These are phyloP conservation scores for Penicillium pulvis DNA, from an alignment of 495 filamentous ascomycete species.

Conservation along the genomic window DNA sequence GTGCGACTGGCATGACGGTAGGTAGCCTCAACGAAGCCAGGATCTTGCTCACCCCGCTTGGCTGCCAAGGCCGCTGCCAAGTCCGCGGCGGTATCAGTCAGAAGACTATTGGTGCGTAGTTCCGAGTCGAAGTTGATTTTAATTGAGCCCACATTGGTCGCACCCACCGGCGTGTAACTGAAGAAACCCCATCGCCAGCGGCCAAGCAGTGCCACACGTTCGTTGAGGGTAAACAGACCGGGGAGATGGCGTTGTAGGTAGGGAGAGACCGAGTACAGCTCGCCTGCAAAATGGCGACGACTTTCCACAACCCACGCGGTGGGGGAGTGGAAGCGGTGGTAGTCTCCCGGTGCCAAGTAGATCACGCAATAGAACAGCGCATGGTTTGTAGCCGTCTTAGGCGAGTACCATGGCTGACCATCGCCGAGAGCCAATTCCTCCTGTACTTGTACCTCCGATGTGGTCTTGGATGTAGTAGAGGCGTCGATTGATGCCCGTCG, in stretches of 20 bases:
- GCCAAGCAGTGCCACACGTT: constrained; percentile 90
- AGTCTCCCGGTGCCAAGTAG: constrained; percentile 97
- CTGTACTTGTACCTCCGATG: constrained; percentile 77
- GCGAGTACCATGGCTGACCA: constrained; percentile 72
- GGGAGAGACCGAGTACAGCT: constrained; percentile 91
- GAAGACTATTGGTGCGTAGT: constrained; percentile 86
- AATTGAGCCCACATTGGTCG: constrained; percentile 98
- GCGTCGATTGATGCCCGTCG: constrained; percentile 57
- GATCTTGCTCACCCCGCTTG: constrained; percentile 74
- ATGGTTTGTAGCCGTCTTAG: constrained; percentile 58
- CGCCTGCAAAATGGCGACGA: constrained; percentile 92
- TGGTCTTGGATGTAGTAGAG: constrained; percentile 62
- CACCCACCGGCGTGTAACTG: constrained; percentile 90
- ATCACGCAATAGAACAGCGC: constrained; percentile 93
- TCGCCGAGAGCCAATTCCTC: constrained; percentile 79
- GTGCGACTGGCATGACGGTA: constrained; percentile 77
- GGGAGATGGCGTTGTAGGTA: constrained; percentile 91
- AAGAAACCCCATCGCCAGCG: constrained; percentile 98
- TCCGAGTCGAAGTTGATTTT: constrained; percentile 97
- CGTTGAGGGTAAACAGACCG: constrained; percentile 93
- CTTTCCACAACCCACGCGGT: constrained; percentile 90
- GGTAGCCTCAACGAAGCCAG: constrained; percentile 86
- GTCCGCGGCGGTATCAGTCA: constrained; percentile 87
- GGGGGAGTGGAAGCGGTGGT: constrained; percentile 97
- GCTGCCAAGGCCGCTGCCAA: constrained; percentile 76